Conservation (phyloP, 805 yeast species). For the Barnettozyma salicaria region DNA sequence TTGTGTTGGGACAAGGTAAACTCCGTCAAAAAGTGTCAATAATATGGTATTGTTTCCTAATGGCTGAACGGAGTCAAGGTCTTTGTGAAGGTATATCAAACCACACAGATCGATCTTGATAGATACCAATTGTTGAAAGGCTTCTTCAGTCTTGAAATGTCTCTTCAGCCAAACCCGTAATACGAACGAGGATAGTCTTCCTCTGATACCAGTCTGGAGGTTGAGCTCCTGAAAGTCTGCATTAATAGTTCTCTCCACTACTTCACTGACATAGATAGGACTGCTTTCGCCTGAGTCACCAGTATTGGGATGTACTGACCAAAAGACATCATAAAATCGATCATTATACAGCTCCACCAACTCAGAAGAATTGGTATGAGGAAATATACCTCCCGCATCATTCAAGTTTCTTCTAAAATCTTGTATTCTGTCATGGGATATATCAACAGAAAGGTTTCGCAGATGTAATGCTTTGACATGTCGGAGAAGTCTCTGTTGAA, state of each 20-base stretch:
- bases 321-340: slow-evolving; percentile 31
- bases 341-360: slow-evolving; percentile 19
- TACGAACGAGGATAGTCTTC: slow-evolving; percentile 10
- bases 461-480: slow-evolving; percentile 19
- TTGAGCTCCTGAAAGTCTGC: slow-evolving; percentile 28
- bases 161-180: slow-evolving; percentile 23
- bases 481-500: slow-evolving; percentile 19
- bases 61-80: slow-evolving; percentile 18
- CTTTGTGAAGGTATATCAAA: slow-evolving; percentile 29
- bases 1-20: slow-evolving; percentile 16
- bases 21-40: slow-evolving; percentile 30
- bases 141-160: slow-evolving; percentile 1
- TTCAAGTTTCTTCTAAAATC: neutral
- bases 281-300: slow-evolving; percentile 19
- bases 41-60: slow-evolving; percentile 20
- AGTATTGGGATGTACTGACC: slow-evolving; percentile 29
- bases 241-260: slow-evolving; percentile 24
- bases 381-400: neutral
- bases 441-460: slow-evolving; percentile 13
- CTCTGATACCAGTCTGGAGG: slow-evolving; percentile 9
- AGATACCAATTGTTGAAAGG: slow-evolving; percentile 26
- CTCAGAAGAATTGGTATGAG: slow-evolving; percentile 2
- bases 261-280: slow-evolving; percentile 34
- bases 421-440: neutral
- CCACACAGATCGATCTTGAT: slow-evolving; percentile 27